Conservation (phyloP, 306 rosid genomes). For the Prunus padus region DNA sequence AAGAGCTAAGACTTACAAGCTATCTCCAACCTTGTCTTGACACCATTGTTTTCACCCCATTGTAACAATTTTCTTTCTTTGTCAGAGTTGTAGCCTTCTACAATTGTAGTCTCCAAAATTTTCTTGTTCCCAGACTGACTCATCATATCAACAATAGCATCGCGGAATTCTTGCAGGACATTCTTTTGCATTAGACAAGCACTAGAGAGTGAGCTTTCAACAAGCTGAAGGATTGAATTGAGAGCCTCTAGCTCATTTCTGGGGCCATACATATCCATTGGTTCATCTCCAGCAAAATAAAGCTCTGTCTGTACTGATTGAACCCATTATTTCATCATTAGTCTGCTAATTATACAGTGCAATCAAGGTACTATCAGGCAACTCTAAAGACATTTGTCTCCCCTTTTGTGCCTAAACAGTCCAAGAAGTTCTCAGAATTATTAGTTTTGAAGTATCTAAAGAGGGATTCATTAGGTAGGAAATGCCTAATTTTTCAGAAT, state of each 20-base stretch:
- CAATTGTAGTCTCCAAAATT: constrained; percentile 31
- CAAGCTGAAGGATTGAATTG: constrained; percentile 54
- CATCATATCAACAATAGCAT: constrained; percentile 42
- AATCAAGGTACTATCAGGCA: neutral
- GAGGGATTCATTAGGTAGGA: constrained; percentile 8
- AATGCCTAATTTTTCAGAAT: neutral
- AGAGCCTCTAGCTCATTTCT: constrained; percentile 82
- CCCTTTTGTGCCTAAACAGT: constrained; percentile 21
- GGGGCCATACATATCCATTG: constrained; percentile 59
- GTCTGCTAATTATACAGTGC: constrained; percentile 18
- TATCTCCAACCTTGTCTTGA: constrained; percentile 55
- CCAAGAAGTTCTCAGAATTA: constrained; percentile 8
- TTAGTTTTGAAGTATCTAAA: constrained; percentile 4
- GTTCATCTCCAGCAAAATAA: constrained; percentile 69
- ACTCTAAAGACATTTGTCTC: constrained; percentile 13
- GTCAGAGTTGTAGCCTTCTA: constrained; percentile 43
- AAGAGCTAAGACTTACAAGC: constrained; percentile 55
- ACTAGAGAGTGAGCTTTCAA: constrained; percentile 42
- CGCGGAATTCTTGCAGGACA: constrained; percentile 44
- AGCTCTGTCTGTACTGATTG: constrained; percentile 67
- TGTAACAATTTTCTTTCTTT: constrained; percentile 52
- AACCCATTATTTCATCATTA: constrained; percentile 29
- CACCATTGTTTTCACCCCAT: constrained; percentile 78
- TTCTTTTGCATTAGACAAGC: constrained; percentile 36
- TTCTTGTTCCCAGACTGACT: constrained; percentile 40